Base-by-base conservation (phyloP, 768 basidiomycete species). In the Dioszegia crocea region DNA sequence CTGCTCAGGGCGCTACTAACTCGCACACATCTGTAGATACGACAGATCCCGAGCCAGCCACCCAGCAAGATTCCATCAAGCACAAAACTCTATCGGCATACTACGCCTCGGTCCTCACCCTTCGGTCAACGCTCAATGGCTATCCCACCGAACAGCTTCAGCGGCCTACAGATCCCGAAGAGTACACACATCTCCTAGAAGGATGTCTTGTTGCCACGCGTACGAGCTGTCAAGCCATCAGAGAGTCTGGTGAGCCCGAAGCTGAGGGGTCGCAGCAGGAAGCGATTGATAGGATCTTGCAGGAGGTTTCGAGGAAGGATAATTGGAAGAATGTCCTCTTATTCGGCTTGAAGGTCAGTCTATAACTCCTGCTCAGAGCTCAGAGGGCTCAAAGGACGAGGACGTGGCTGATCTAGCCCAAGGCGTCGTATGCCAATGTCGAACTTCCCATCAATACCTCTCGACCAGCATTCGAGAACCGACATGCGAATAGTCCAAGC, bases 31-130 rank as follows among this genome's bases (percentile, higher is more conserved):
- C 4, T 47, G 12, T 26, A 47, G 4, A 9, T 29, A 12, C 47
- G 17, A 29, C 47, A 16, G 3, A 2, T 30, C 6, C 27, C 16
- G 5, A 3, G 2, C n/a, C 16, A 10, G n/a, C 24, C 3, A 2
- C 59, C 12, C 57, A 36, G 3, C 11, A 52, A 24, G n/a, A n/a
- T n/a, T n/a, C n/a, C n/a, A 53, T 57, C 43, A 49, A 46, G 27
- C 72, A 74, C 56, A 71, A 74, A 48, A 75, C 75, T n/a, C 64
- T 76, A 1, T 76, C 73, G 19, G 68, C 68, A 12, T 73, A 73
- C 56, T 72, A 72, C 47, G 44, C 65, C 24, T 49, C 53, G 2
- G 26, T 71, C 14, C 33, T 67, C n/a, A 64, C 62, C 3, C 65
- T 75, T 16, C 44, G 54, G n/a, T 47, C 57, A 40, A 59, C 61